Evolutionary conservation across 306 rosid genomes (phyloP).

Genomic region (Sesbania bispinosa): DNA sequence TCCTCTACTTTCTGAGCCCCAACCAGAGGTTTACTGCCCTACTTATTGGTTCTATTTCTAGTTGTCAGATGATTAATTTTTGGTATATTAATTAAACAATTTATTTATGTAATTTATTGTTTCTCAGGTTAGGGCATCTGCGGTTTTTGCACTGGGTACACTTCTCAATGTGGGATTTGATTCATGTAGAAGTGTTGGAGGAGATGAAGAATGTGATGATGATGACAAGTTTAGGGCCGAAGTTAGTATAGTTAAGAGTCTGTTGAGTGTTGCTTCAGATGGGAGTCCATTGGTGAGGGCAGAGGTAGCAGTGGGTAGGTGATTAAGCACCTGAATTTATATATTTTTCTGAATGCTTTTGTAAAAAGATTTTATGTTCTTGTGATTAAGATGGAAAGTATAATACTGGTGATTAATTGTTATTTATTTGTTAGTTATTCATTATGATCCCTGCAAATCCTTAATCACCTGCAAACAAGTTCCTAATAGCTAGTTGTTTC

Average conservation of each 20-base stretch:
- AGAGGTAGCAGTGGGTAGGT: slow-evolving; percentile 97
- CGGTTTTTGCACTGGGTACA: slow-evolving; percentile 91
- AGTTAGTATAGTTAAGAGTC: slow-evolving; percentile 74
- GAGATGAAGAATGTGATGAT: slow-evolving; percentile 85
- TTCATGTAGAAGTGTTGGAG: slow-evolving; percentile 64
- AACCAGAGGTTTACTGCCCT: slow-evolving; percentile 77
- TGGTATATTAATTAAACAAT: background rate
- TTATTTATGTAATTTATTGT: slow-evolving; percentile 25
- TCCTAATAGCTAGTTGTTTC: background rate
- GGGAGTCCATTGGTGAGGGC: slow-evolving; percentile 99
- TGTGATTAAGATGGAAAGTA: background rate
- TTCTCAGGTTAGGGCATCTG: slow-evolving; percentile 98
- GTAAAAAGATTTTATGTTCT: background rate
- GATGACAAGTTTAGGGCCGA: slow-evolving; percentile 83
- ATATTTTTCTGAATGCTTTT: slow-evolving; percentile 4
- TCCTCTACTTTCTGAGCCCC: slow-evolving; percentile 73
- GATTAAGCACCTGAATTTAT: slow-evolving; percentile 25
- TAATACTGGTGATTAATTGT: background rate
- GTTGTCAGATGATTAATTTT: background rate
- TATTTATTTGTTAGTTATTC: too few species aligned
- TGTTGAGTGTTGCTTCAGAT: slow-evolving; percentile 82
- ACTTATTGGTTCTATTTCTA: slow-evolving; percentile 6
- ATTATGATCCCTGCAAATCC: background rate
- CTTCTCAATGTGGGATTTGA: slow-evolving; percentile 82
- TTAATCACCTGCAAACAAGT: background rate